Evolutionary conservation across 1,139 yeast species (phyloP), one percentile per base, ranked within the genome.

Genomic region (Saccharomyces hybrid): DNA sequence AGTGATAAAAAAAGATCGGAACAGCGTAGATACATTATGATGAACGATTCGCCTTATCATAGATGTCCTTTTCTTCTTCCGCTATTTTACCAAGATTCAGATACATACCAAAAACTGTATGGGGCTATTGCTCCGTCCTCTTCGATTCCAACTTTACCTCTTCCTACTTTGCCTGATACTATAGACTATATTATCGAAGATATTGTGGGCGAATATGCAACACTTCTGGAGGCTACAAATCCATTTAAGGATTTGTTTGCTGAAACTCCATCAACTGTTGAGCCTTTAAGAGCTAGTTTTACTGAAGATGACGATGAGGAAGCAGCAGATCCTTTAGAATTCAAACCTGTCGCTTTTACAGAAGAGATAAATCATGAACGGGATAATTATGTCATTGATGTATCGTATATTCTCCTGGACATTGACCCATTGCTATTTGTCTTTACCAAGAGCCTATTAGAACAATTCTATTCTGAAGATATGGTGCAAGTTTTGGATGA

Each of bases 41-140:
- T 74, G 9, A 87, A 88, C 63, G 99, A 93, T 72, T 87, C 88
- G 0, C 91, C 96, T 0, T 89, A 81, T 60, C 95, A 88, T 61
- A 72, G 99, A 53, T 74, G 83, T 25, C 84, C 95, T 0, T 90
- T 89, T 64, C 68, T 91, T 41, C 69, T 91, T 16, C 78, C 79
- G 8, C 76, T 75, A 11, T 76, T 78, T 20, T 71, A 73, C 16
- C 75, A 82, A 54, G 76, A 77, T 52, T 66, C 70, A 0, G 64
- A 65, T 26, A 47, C 59, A 1, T 87, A 85, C 62, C 67, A 73
- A 13, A 72, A 73, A 23, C 73, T 77, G 1, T 74, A 69, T 61
- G 83, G 85, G 0, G 72, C 81, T n/a, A 76, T 84, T n/a, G 69
- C 76, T 13, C 83, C 90, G 0, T 79, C 88, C 0, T 72, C 85